phyloP scores from a whole-genome alignment of 805 yeast species.

The Tetrapisispora arboricola region DNA sequence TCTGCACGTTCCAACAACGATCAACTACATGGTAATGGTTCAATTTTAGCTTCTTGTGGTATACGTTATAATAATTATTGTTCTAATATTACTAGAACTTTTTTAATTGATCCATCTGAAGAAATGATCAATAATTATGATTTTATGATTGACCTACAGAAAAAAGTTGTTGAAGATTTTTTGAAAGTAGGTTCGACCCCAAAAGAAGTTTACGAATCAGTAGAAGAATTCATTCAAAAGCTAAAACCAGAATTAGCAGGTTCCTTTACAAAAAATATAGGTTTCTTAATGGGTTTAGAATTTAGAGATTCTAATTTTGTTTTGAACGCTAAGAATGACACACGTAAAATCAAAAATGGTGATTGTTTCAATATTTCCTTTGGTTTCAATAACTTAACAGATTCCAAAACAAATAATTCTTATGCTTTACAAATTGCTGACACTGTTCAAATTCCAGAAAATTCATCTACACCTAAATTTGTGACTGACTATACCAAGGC shows the following conservation, averaged over 20 bases:
- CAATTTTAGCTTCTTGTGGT: constrained; percentile 75
- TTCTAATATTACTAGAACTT: constrained; percentile 79
- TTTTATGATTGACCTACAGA: constrained; percentile 59
- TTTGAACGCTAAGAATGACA: constrained; percentile 59
- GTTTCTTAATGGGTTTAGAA: constrained; percentile 84
- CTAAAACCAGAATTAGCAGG: constrained; percentile 56
- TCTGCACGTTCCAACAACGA: constrained; percentile 67
- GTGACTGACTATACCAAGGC: constrained; percentile 67
- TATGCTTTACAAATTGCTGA: constrained; percentile 74
- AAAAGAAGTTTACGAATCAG: constrained; percentile 55
- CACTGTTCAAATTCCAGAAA: constrained; percentile 55
- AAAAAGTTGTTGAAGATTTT: constrained; percentile 42
- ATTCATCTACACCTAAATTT: constrained; percentile 42
- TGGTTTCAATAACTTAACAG: constrained; percentile 60
- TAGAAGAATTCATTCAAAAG: constrained; percentile 47
- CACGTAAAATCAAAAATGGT: constrained; percentile 53
- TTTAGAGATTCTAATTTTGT: constrained; percentile 72
- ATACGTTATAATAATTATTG: constrained; percentile 82
- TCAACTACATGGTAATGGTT: constrained; percentile 59
- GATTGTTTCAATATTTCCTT: constrained; percentile 65
- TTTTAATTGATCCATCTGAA: constrained; percentile 77
- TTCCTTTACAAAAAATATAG: constrained; percentile 67
- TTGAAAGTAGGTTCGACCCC: constrained; percentile 62
- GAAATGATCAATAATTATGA: constrained; percentile 74
- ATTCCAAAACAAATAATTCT: constrained; percentile 40